Conservation (phyloP, 768 basidiomycete genomes). For the Lactarius quietus region DNA sequence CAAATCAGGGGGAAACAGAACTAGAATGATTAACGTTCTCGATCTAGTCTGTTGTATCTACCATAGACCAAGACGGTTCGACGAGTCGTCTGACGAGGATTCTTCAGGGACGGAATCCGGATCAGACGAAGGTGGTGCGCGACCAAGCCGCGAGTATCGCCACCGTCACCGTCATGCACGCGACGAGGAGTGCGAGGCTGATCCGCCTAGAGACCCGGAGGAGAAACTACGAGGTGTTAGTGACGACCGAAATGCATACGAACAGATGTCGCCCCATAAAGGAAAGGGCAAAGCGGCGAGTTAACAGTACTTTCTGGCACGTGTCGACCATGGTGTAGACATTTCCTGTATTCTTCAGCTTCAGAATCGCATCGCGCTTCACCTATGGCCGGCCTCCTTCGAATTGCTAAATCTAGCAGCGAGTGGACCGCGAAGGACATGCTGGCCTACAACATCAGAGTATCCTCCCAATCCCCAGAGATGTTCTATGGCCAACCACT, state of each 20-base stretch:
- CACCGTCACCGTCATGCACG: conserved; percentile 4
- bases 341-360: too few species aligned
- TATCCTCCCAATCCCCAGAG: not conserved
- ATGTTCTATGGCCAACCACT: not conserved
- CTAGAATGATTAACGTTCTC: not conserved
- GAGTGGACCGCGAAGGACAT: too few species aligned
- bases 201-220: not conserved
- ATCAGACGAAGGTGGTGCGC: conserved; percentile 22
- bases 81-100: conserved; percentile 74
- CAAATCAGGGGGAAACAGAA: not conserved
- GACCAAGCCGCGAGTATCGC: not conserved
- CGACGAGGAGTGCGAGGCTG: conserved; percentile 1
- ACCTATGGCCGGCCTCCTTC: too few species aligned
- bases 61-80: conserved; percentile 74
- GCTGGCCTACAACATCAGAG: not conserved
- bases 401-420: too few species aligned
- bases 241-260: conserved; percentile 22
- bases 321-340: too few species aligned
- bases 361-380: too few species aligned
- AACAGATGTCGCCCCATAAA: conserved; percentile 14
- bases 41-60: conserved; percentile 94
- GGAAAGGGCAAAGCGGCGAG: conserved; percentile 17
- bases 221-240: not conserved
- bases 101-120: conserved; percentile 45
- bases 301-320: too few species aligned